phyloP scores from a whole-genome alignment of 805 yeast genomes.

The Blastobotrys attinorum region DNA sequence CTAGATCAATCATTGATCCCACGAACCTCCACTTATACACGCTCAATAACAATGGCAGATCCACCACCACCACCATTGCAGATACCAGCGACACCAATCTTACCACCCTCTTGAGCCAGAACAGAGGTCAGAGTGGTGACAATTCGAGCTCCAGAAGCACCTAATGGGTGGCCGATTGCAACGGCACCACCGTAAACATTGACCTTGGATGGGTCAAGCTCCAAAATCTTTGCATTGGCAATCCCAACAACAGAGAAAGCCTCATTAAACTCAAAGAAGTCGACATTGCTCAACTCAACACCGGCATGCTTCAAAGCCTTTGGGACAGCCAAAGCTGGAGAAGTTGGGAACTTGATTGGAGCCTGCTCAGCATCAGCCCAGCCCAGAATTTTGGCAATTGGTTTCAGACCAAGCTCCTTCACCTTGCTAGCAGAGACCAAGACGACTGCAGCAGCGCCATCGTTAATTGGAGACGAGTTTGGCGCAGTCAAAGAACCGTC shows the following conservation, averaged over 20 bases:
- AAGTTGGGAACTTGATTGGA: conserved; percentile 92
- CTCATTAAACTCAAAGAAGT: conserved; percentile 92
- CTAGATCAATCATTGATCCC: too few species aligned
- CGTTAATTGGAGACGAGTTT: conserved; percentile 92
- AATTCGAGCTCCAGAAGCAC: conserved; percentile 91
- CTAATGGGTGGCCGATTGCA: conserved; percentile 91
- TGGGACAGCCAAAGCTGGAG: conserved; percentile 92
- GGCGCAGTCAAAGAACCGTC: conserved; percentile 98
- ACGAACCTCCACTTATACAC: conserved; percentile 37
- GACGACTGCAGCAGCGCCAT: conserved; percentile 95
- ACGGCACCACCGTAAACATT: conserved; percentile 96
- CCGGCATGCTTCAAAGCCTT: conserved; percentile 89
- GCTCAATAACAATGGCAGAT: conserved; percentile 82
- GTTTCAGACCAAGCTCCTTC: conserved; percentile 77
- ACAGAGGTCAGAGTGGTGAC: conserved; percentile 79
- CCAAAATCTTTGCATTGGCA: conserved; percentile 70
- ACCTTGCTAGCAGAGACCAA: conserved; percentile 79
- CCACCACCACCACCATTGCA: conserved; percentile 99
- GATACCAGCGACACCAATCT: conserved; percentile 88
- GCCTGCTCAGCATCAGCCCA: conserved; percentile 99
- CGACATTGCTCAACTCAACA: conserved; percentile 57
- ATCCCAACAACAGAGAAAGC: conserved; percentile 96
- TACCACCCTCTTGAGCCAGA: conserved; percentile 75
- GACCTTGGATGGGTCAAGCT: conserved; percentile 58
- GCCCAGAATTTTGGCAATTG: conserved; percentile 80